Conservation (phyloP, 768 basidiomycete species). For the Auricularia auricula-judae region DNA sequence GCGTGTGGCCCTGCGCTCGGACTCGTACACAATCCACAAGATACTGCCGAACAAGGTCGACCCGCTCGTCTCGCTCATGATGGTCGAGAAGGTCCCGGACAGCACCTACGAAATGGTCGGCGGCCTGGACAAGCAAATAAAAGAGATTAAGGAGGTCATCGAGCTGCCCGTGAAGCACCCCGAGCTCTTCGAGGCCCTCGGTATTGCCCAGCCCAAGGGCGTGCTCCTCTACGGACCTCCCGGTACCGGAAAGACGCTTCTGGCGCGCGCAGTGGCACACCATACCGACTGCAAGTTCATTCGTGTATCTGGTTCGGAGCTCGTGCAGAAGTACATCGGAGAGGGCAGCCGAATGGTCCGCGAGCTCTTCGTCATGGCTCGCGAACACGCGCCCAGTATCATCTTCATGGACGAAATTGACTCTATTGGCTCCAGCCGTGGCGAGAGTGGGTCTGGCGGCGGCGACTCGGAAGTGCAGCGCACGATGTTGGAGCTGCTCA, state of each 20-base stretch:
- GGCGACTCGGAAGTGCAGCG: conserved; percentile 86
- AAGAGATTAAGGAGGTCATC: conserved; percentile 99
- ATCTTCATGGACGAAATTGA: conserved; percentile 99
- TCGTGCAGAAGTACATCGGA: conserved; percentile 98
- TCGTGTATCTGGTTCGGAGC: conserved; percentile 83
- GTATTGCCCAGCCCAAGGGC: conserved; percentile 95
- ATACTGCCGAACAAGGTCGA: conserved; percentile 97
- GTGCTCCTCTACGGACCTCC: conserved; percentile 93
- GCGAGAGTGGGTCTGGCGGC: conserved; percentile 57
- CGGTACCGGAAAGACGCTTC: conserved; percentile 90
- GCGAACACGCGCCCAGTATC: conserved; percentile 95
- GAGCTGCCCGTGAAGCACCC: conserved; percentile 96
- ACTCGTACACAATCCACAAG: conserved; percentile 93
- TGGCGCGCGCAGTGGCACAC: conserved; percentile 92
- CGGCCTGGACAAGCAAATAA: conserved; percentile 94
- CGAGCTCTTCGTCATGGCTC: conserved; percentile 95
- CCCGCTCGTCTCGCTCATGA: conserved; percentile 97
- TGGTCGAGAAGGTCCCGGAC: conserved; percentile 99
- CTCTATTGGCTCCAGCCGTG: conserved; percentile 87
- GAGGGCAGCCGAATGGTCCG: conserved; percentile 95
- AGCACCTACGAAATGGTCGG: conserved; percentile 99
- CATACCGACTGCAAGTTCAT: conserved; percentile 98
- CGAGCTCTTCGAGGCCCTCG: conserved; percentile 90
- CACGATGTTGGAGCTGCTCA: conserved; percentile 82
- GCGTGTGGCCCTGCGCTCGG: conserved; percentile 91